phyloP scores from a whole-genome alignment of 1,284 basidiomycete species.

The Coniferiporia weirii region DNA sequence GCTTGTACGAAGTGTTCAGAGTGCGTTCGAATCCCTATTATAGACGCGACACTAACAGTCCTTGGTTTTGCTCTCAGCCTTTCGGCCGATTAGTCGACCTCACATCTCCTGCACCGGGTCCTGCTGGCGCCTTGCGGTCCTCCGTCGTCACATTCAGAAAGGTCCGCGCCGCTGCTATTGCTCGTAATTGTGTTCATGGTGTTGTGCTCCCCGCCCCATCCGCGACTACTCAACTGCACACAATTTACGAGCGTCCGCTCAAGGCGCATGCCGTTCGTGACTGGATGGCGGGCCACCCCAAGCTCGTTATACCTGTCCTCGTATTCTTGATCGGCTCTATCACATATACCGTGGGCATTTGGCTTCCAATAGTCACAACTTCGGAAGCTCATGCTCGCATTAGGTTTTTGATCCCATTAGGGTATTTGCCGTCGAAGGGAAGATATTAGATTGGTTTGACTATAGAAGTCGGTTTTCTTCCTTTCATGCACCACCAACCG shows the following conservation, averaged over 20 bases:
- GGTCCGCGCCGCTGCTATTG: slow-evolving; percentile 70
- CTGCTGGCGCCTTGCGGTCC: slow-evolving; percentile 65
- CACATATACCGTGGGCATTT: slow-evolving; percentile 73
- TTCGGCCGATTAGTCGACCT: slow-evolving; percentile 80
- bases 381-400: background rate
- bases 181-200: slow-evolving; percentile 84
- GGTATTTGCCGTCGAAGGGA: slow-evolving; percentile 77
- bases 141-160: slow-evolving; percentile 59
- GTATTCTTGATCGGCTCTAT: slow-evolving; percentile 86
- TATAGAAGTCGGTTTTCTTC: slow-evolving; percentile 43
- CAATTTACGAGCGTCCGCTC: slow-evolving; percentile 71
- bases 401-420: slow-evolving; percentile 92
- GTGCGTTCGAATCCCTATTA: slow-evolving; percentile 34
- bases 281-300: slow-evolving; percentile 85
- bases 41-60: background rate
- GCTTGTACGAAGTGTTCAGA: slow-evolving; percentile 64
- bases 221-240: slow-evolving; percentile 52
- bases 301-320: slow-evolving; percentile 79
- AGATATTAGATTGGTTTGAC: slow-evolving; percentile 82
- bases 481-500: background rate
- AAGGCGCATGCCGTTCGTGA: slow-evolving; percentile 74
- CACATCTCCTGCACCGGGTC: slow-evolving; percentile 52
- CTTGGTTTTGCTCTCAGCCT: slow-evolving; percentile 43
- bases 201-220: slow-evolving; percentile 36
- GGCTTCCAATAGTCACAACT: slow-evolving; percentile 18